phyloP scores from a whole-genome alignment of 108 stramenopile species.

The Schizochytrium sp. region DNA sequence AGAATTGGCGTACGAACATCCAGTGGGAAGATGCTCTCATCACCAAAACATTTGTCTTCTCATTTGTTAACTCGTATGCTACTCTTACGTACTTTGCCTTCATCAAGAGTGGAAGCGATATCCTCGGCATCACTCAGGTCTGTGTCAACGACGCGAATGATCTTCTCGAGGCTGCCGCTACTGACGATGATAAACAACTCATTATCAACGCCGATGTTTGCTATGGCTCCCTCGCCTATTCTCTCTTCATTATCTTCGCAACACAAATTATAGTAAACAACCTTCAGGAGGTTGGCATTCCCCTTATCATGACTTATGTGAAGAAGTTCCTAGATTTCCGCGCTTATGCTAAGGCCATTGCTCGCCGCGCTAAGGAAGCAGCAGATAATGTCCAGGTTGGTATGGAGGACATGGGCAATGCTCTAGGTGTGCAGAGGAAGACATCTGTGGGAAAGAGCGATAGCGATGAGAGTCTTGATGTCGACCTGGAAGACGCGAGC shows the following conservation, averaged over 20 bases:
- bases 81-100: slow-evolving; percentile 95
- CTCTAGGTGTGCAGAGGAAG: not conserved
- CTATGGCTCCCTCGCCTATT: slow-evolving; percentile 27
- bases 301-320: slow-evolving; percentile 62
- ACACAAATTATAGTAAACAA: slow-evolving; percentile 71
- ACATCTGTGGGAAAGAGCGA: slow-evolving; percentile 57
- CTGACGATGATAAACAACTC: not conserved
- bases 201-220: slow-evolving; percentile 13
- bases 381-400: not conserved
- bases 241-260: slow-evolving; percentile 73
- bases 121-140: slow-evolving; percentile 34
- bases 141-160: slow-evolving; percentile 10
- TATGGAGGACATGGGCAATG: slow-evolving; percentile 13
- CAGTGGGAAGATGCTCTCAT: slow-evolving; percentile 91
- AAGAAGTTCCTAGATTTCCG: slow-evolving; percentile 54
- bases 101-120: slow-evolving; percentile 66
- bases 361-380: slow-evolving; percentile 62
- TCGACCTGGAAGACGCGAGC: not conserved
- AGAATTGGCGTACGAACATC: slow-evolving; percentile 95
- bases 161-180: not conserved
- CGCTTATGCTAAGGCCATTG: slow-evolving; percentile 15
- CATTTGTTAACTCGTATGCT: slow-evolving; percentile 96
- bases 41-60: slow-evolving; percentile 96
- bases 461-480: slow-evolving; percentile 6
- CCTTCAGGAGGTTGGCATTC: slow-evolving; percentile 67